Evolutionary conservation across 2,329 filamentous ascomycete genomes (phyloP).

Genomic region (Hortaea sp.): DNA sequence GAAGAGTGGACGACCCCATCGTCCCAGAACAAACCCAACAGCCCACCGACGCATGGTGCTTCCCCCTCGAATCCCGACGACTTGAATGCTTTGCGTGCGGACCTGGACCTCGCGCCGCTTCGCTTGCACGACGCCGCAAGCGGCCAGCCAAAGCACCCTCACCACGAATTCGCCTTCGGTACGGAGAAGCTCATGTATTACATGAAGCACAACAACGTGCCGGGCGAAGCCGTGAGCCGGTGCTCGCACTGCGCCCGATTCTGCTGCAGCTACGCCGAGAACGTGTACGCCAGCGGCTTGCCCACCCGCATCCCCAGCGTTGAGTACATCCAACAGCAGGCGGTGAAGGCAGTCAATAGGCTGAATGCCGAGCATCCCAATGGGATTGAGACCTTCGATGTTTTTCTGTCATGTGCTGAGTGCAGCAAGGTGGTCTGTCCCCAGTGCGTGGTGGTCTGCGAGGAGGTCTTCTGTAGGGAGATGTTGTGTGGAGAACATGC

Average conservation of each 20-base stretch:
- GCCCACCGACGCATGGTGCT: neutral
- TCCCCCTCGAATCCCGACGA: neutral
- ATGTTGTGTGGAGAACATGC: constrained; percentile 3
- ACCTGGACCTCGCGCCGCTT: neutral
- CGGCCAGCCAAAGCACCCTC: constrained; percentile 1
- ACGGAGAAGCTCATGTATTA: constrained; percentile 3
- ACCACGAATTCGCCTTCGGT: neutral
- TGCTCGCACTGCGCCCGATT: constrained; percentile 5
- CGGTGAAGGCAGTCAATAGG: constrained; percentile 2
- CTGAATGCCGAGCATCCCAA: constrained; percentile 2
- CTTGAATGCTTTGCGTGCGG: neutral
- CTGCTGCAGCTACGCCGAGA: neutral
- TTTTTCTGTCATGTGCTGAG: constrained; percentile 11
- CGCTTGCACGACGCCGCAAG: neutral
- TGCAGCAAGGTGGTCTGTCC: constrained; percentile 12
- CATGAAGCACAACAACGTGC: neutral
- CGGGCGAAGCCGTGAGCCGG: neutral
- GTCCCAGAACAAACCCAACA: neutral
- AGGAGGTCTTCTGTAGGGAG: constrained; percentile 2
- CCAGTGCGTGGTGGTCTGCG: constrained; percentile 6
- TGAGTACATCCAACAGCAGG: constrained; percentile 3
- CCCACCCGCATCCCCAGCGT: too few species aligned
- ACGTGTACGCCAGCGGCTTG: neutral
- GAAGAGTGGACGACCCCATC: neutral
- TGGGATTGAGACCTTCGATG: constrained; percentile 11